These are phyloP conservation scores for Panicum hallii DNA, from an alignment of 202 grass and related monocot genomes.

Conservation along the genomic window DNA sequence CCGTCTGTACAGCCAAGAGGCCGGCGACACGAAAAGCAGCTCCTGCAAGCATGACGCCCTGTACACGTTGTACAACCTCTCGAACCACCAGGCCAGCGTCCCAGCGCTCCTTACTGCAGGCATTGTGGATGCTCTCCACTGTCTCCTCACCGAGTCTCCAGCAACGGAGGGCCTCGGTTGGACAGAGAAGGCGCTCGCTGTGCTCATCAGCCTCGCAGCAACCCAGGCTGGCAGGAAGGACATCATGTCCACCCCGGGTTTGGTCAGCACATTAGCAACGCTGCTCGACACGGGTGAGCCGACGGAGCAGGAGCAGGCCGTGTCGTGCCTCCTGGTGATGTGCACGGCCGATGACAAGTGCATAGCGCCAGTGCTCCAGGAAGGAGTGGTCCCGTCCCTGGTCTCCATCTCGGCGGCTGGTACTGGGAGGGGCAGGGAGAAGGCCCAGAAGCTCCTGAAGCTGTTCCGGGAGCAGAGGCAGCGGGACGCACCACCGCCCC, in stretches of 20 bases:
- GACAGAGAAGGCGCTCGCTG: constrained; percentile 76
- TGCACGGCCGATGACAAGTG: constrained; percentile 75
- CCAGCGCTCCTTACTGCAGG: constrained; percentile 70
- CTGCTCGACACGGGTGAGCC: constrained; percentile 74
- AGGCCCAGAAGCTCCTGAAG: constrained; percentile 86
- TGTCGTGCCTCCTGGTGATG: constrained; percentile 86
- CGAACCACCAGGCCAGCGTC: constrained; percentile 71
- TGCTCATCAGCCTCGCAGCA: constrained; percentile 81
- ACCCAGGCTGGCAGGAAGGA: constrained; percentile 69
- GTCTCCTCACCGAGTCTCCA: constrained; percentile 56
- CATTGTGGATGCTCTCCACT: constrained; percentile 65
- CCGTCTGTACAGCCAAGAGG: constrained; percentile 53
- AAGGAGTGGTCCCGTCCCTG: constrained; percentile 85
- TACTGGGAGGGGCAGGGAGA: constrained; percentile 73
- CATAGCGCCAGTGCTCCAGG: constrained; percentile 78
- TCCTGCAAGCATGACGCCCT: constrained; percentile 83
- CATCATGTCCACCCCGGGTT: constrained; percentile 64
- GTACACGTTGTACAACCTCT: constrained; percentile 86
- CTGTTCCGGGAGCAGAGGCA: constrained; percentile 96
- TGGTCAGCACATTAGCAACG: constrained; percentile 63
- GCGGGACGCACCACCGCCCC: constrained; percentile 43
- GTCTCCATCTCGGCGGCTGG: constrained; percentile 79
- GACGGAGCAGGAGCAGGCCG: constrained; percentile 77
- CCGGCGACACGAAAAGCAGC: constrained; percentile 36
- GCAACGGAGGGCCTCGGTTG: constrained; percentile 59